Evolutionary conservation across 129 eudicot species (phyloP).

Genomic region (Deinandra increscens): DNA sequence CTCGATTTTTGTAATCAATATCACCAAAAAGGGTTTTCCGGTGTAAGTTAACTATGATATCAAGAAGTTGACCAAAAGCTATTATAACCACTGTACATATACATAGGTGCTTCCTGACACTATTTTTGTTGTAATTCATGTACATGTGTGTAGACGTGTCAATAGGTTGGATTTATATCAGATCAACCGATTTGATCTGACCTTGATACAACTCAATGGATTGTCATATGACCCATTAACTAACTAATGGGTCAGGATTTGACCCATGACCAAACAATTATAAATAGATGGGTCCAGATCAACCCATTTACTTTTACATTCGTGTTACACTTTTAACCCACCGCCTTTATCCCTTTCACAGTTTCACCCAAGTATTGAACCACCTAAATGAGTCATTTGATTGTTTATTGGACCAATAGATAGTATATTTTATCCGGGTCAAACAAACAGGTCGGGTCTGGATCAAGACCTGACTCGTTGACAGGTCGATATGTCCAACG

Average conservation of each 20-base stretch:
- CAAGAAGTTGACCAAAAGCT: neutral
- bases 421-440: neutral
- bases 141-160: neutral
- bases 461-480: neutral
- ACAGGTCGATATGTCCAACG: neutral
- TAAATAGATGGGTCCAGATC: neutral
- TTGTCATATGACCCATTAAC: neutral
- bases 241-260: neutral
- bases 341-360: neutral
- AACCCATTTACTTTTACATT: constrained; percentile 7
- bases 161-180: neutral
- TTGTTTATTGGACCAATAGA: neutral
- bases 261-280: neutral
- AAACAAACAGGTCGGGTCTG: neutral
- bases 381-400: neutral
- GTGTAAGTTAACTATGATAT: neutral
- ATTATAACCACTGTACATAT: neutral
- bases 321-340: neutral
- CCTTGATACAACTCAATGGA: neutral
- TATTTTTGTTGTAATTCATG: constrained; percentile 1
- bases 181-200: neutral
- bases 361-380: constrained; percentile 5
- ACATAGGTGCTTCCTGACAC: neutral
- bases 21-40: neutral
- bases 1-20: neutral